Conservation (phyloP, 164 flowering plant genomes). For the Paratinospora sagittata region DNA sequence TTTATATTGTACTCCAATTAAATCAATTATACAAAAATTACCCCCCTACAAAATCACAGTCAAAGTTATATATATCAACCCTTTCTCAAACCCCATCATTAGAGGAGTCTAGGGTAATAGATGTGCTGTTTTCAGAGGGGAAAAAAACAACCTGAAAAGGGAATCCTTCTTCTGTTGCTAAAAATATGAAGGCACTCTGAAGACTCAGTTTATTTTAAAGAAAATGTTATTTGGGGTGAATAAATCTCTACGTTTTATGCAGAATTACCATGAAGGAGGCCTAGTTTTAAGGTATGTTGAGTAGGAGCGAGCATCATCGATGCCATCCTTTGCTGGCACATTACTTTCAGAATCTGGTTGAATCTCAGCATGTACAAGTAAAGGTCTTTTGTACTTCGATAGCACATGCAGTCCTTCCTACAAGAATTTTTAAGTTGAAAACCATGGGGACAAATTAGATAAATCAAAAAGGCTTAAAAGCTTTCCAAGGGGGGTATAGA, state of each 20-base stretch:
- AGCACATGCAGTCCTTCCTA: slow-evolving; percentile 72
- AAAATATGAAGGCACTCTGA: no score
- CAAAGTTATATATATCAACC: no score
- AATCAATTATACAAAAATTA: neutral
- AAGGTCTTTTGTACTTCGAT: slow-evolving; percentile 81
- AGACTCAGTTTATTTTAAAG: no score
- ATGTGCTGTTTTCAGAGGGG: no score
- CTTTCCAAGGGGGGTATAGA: neutral
- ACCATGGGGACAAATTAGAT: no score
- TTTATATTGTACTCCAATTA: neutral
- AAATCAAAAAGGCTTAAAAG: neutral
- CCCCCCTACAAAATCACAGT: no score
- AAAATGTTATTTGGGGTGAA: no score
- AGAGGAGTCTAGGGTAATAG: no score
- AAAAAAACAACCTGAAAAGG: no score
- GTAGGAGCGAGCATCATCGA: slow-evolving; percentile 49
- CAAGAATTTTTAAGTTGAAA: neutral
- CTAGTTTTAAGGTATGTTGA: slow-evolving; percentile 79
- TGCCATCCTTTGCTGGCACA: slow-evolving; percentile 24
- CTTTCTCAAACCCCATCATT: no score
- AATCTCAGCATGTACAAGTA: slow-evolving; percentile 93
- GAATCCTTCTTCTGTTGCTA: no score
- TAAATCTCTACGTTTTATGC: neutral
- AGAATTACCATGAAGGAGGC: slow-evolving; percentile 66
- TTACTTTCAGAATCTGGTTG: slow-evolving; percentile 35